Percentiles rank a stretch among this genome's conserved stretches.
Conservation (phyloP, 148 eudicot species). For the Vaccinium myrtillus region DNA sequence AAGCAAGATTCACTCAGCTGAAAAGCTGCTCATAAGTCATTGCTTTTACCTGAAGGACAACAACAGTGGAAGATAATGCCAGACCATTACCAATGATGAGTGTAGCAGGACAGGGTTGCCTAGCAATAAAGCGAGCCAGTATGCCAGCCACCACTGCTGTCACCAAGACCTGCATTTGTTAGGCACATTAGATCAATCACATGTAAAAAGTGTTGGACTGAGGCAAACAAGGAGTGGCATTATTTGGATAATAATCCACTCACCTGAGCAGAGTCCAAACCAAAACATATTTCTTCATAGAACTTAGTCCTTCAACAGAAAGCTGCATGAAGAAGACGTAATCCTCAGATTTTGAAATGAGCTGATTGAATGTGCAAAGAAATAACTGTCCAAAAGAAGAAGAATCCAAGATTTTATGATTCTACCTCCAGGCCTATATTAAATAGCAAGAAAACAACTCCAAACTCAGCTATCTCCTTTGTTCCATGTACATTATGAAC, state of each 20-base stretch:
- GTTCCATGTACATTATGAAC: no score
- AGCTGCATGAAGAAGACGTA: no score
- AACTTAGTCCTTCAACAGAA: slow-evolving; percentile 43
- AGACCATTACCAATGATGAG: slow-evolving; percentile 97
- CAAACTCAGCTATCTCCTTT: no score
- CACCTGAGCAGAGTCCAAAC: slow-evolving; percentile 98
- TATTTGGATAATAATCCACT: slow-evolving; percentile 14
- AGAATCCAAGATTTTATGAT: no score
- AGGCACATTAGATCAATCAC: not conserved
- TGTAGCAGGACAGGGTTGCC: slow-evolving; percentile 82
- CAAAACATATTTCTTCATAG: slow-evolving; percentile 99
- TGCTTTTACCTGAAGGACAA: slow-evolving; percentile 98
- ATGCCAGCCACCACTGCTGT: slow-evolving; percentile 84
- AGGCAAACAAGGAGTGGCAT: not conserved
- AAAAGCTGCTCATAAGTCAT: slow-evolving; percentile 9
- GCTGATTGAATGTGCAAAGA: not conserved
- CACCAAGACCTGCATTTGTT: slow-evolving; percentile 60
- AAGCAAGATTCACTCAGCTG: not conserved
- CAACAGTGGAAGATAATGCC: slow-evolving; percentile 97
- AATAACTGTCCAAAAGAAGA: not conserved
- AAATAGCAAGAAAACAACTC: no score
- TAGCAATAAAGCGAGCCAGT: slow-evolving; percentile 67
- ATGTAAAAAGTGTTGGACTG: not conserved
- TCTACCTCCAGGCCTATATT: no score
- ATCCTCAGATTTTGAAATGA: slow-evolving; percentile 15